Conservation (phyloP, 371 early-diverging fungal species). For the Syncephalis plumigaleata region DNA sequence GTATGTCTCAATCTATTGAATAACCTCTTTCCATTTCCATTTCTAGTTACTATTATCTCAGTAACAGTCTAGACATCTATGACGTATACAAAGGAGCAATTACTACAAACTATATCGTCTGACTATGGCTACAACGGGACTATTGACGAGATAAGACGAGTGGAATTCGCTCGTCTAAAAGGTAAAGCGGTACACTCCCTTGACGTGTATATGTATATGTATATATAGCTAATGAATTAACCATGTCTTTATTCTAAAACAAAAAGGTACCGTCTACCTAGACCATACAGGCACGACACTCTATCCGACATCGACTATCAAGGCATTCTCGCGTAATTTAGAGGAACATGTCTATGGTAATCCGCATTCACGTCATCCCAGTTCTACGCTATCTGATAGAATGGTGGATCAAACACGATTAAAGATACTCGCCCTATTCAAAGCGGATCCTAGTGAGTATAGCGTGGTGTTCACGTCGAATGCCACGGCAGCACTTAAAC, state of each 20-base stretch:
- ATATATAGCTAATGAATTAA: slow-evolving; percentile 2
- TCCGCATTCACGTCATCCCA: slow-evolving; percentile 40
- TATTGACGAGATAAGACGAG: slow-evolving; percentile 20
- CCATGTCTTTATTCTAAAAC: no score
- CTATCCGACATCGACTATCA: slow-evolving; percentile 21
- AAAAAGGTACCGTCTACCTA: slow-evolving; percentile 26
- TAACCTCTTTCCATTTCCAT: no score
- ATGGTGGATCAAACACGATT: slow-evolving; percentile 24
- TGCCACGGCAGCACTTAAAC: slow-evolving; percentile 34
- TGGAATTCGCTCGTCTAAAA: slow-evolving; percentile 30
- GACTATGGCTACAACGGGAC: slow-evolving; percentile 18
- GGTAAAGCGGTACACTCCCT: no score
- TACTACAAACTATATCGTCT: neutral
- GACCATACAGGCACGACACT: slow-evolving; percentile 50
- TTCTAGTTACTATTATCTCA: no score
- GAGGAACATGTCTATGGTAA: slow-evolving; percentile 34
- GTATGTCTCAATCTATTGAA: no score
- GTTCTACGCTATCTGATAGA: slow-evolving; percentile 22
- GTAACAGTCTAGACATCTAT: no score
- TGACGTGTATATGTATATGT: no score
- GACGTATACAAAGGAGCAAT: neutral
- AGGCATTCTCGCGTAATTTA: slow-evolving; percentile 21
- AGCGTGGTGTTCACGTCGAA: slow-evolving; percentile 35
- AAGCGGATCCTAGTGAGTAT: slow-evolving; percentile 22
- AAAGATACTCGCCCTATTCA: slow-evolving; percentile 23